Evolutionary conservation across 306 rosid genomes (phyloP), one percentile per base, ranked within the genome.

Genomic region (Gastrolobium villosum): DNA sequence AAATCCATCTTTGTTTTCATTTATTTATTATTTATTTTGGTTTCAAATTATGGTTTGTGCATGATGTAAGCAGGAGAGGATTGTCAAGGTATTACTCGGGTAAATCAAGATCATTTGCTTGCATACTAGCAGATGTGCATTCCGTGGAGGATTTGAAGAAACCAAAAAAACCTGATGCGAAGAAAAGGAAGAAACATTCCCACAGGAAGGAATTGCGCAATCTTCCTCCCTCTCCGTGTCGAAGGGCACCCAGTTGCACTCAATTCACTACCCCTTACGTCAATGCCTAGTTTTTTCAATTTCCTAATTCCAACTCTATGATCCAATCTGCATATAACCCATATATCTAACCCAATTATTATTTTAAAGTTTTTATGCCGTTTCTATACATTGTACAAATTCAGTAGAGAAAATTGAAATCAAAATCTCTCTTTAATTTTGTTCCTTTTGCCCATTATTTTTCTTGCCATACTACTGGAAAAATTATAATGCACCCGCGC

Each of bases 21-120:
- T 41, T 7, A 2, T 43, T 39, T 13, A 2, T 35, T 61, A 45
- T 10, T 0, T 4, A 31, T 34, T 36, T 63, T 31, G 0, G 15
- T 50, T 14, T 4, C 4, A 48, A 48, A 48, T 11, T 48, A 11
- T 36, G 10, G 4, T 11, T 64, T 20, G 26, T 20, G 1, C 26
- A 20, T 20, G 26, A 20, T 74, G 0, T 50, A 20, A 83, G 87
- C 74, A 88, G 89, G 70, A 77, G 82, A 64, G 86, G 86, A 79
- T 88, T 94, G 67, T 94, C 99, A 70, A 10, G 93, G 86, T 87
- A 83, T 66, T 94, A 94, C 75, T 88, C 97, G 0, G 99, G 99
- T 1, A 94, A 90, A 79, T 79, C 99, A 10, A 89, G 95, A 74
- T 90, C 99, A 67, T 94, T 94, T 82, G 82, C 86, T 28, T 90